phyloP scores from a whole-genome alignment of 2,329 filamentous ascomycete genomes.

The Cercospora nicotianae region DNA sequence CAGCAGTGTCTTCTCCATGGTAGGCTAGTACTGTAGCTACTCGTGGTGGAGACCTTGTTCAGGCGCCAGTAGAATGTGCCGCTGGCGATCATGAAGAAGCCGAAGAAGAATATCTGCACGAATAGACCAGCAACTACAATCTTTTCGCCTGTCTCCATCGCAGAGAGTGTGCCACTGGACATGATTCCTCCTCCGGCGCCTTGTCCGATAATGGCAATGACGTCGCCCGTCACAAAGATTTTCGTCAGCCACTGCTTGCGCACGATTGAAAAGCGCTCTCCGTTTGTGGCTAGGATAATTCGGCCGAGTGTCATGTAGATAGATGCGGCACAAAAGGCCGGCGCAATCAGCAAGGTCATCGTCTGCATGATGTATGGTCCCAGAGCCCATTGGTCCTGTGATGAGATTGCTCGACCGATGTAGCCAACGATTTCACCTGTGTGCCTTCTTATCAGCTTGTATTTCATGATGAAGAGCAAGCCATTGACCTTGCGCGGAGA shows the following conservation, averaged over 20 bases:
- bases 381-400: constrained; percentile 44
- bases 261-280: constrained; percentile 47
- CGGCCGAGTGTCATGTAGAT: constrained; percentile 54
- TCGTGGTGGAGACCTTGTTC: constrained; percentile 15
- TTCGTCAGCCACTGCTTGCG: constrained; percentile 48
- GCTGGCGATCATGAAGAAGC: constrained; percentile 47
- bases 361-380: constrained; percentile 46
- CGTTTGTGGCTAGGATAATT: constrained; percentile 45
- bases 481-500: constrained; percentile 19
- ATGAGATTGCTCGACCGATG: constrained; percentile 50
- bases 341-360: constrained; percentile 51
- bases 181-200: constrained; percentile 7
- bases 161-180: constrained; percentile 3
- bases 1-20: constrained; percentile 43
- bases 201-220: constrained; percentile 52
- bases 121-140: constrained; percentile 53
- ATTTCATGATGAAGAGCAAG: too few relatives aligned
- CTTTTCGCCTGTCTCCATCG: constrained; percentile 41
- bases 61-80: constrained; percentile 36
- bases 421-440: constrained; percentile 53
- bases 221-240: constrained; percentile 51
- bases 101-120: constrained; percentile 55
- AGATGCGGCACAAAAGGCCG: constrained; percentile 52
- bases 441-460: not conserved
- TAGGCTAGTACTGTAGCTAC: not conserved